Base-by-base conservation (phyloP, 1,139 yeast genomes). In the Candida tunisiensis region DNA sequence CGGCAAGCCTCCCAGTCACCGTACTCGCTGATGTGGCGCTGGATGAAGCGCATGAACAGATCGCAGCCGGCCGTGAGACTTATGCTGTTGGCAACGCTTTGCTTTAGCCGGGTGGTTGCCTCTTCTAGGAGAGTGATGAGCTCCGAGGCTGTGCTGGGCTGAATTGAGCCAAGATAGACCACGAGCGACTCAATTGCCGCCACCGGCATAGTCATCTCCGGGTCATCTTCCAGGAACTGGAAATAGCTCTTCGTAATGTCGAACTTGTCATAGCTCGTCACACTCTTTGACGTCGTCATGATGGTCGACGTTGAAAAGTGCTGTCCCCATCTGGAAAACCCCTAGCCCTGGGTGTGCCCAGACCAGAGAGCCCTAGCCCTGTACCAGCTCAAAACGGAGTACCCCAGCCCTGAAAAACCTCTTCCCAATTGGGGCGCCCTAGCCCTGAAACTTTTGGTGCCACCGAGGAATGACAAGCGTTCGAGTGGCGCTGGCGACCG, bases 11-110 rank as follows among this genome's bases (percentile, higher is more conserved):
- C 98, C 92, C 96, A 91, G 50, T 88, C 95, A 31, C 44, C 32
- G 27, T 82, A 82, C 28, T 80, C 60, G 51, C 83, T 83, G 24
- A 91, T 77, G 53, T 85, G 83, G 49, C 93, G 64, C 38, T 83
- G 62, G 8, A 91, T 95, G 44, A 88, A 91, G 40, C 98, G 62
- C 69, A 82, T 79, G 51, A 91, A 91, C 44, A 91, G 65, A 52
- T 91, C 99, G 60, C 98, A 88, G 12, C 99, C 99, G 1, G 99
- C 99, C 18, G 91, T 72, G 33, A 91, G 61, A 8, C 95, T 83
- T 28, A 88, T 80, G 17, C 94, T 83, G 53, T 91, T 88, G 23
- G 85, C 71, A 37, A 91, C 85, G 8, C 85, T 71, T 21, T 65
- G 54, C 44, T 85, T 85, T 39, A 91, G 59, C 26, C 67, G 70